Evolutionary conservation across 2,329 filamentous ascomycete species (phyloP).

Genomic region (Nemania bipapillata): DNA sequence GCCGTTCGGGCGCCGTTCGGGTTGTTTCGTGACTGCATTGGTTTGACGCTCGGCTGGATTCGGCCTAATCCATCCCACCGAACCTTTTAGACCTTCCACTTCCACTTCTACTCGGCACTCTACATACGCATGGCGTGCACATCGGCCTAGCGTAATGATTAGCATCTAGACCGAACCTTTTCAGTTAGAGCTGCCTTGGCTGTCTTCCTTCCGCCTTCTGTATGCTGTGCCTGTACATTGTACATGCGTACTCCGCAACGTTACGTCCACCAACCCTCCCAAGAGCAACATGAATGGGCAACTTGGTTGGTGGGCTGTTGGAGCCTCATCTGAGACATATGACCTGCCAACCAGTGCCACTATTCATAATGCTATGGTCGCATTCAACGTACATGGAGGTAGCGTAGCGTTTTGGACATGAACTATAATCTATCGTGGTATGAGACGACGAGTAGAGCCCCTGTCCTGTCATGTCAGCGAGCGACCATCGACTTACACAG

Average conservation of each 20-base stretch:
- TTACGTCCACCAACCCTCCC: constrained; percentile 44
- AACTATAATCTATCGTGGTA: constrained; percentile 7
- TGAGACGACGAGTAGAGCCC: neutral
- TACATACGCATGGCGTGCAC: neutral
- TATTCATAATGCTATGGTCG: constrained; percentile 33
- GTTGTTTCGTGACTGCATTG: neutral
- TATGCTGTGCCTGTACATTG: neutral
- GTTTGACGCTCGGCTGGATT: constrained; percentile 24
- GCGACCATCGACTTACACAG: constrained; percentile 4
- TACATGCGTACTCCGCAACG: constrained; percentile 44
- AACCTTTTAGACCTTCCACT: constrained; percentile 32
- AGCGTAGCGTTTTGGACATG: constrained; percentile 9
- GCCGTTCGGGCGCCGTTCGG: neutral
- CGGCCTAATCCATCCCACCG: constrained; percentile 33
- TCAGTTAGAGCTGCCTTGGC: neutral
- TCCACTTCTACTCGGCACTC: constrained; percentile 13
- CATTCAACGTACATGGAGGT: constrained; percentile 16
- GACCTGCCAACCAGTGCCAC: constrained; percentile 29
- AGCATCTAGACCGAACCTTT: constrained; percentile 19
- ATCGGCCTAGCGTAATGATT: constrained; percentile 15
- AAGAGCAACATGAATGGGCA: constrained; percentile 3
- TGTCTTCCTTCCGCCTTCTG: neutral
- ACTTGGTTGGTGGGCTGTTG: constrained; percentile 34
- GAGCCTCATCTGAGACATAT: constrained; percentile 42
- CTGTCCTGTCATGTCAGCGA: constrained; percentile 5